Percentiles rank a stretch among this genome's conserved stretches.
Evolutionary conservation across 2,329 filamentous ascomycete species (phyloP).

Genomic region (Thielaviopsis populi): DNA sequence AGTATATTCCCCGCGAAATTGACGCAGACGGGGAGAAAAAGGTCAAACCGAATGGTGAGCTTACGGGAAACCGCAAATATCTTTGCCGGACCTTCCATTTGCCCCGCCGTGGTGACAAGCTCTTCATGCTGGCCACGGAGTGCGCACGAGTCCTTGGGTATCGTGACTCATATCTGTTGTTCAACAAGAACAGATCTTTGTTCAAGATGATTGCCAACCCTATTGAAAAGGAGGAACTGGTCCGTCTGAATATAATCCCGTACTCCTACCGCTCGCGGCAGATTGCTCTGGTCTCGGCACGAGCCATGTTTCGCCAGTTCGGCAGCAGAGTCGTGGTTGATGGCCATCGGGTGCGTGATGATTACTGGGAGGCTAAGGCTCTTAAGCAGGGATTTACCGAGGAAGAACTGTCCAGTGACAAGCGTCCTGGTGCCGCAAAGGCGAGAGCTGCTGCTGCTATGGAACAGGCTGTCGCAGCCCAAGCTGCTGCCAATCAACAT

Average conservation of each 20-base stretch:
- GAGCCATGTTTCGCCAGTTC: constrained; percentile 98
- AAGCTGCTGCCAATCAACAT: constrained; percentile 19
- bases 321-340: constrained; percentile 85
- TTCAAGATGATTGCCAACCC: constrained; percentile 97
- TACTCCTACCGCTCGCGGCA: constrained; percentile 98
- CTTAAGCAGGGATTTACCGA: constrained; percentile 97
- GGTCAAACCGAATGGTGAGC: constrained; percentile 68
- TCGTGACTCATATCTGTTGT: constrained; percentile 91
- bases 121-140: constrained; percentile 98
- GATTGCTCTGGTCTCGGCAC: constrained; percentile 92
- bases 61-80: constrained; percentile 72
- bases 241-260: constrained; percentile 84
- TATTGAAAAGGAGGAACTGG: constrained; percentile 89
- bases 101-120: constrained; percentile 75
- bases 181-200: constrained; percentile 95
- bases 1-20: constrained; percentile 85
- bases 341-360: constrained; percentile 81
- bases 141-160: constrained; percentile 89
- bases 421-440: constrained; percentile 82
- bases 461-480: constrained; percentile 32
- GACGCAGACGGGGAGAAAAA: constrained; percentile 93
- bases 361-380: constrained; percentile 98
- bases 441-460: constrained; percentile 57
- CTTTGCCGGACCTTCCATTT: constrained; percentile 88
- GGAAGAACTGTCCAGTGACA: constrained; percentile 88